Conservation (phyloP, 169 alveolate genomes). For the Plasmodium fragile region DNA sequence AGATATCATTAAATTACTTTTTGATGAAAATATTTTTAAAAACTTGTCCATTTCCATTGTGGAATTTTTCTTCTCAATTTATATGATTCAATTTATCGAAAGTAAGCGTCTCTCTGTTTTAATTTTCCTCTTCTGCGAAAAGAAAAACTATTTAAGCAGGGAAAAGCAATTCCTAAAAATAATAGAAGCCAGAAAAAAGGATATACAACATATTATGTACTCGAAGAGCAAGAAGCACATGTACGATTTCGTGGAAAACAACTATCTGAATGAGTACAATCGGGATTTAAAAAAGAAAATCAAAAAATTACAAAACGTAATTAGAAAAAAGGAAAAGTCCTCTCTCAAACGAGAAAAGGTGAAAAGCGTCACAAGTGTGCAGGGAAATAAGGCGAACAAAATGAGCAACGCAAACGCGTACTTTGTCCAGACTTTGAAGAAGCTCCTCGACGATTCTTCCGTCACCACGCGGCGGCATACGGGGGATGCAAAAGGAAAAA, state of each 20-base stretch:
- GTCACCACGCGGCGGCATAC: neutral
- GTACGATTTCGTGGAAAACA: conserved; percentile 43
- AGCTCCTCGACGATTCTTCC: conserved; percentile 10
- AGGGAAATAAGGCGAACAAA: neutral
- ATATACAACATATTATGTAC: conserved; percentile 15
- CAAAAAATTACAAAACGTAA: conserved; percentile 35
- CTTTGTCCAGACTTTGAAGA: conserved; percentile 34
- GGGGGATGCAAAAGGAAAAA: neutral
- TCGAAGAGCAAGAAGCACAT: neutral
- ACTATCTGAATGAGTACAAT: conserved; percentile 46
- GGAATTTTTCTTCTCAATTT: conserved; percentile 70
- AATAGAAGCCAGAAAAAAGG: conserved; percentile 26
- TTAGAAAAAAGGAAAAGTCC: conserved; percentile 18
- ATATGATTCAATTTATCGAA: conserved; percentile 76
- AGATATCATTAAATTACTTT: conserved; percentile 41
- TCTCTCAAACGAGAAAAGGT: conserved; percentile 3
- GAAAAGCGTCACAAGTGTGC: conserved; percentile 8
- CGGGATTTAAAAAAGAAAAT: conserved; percentile 32
- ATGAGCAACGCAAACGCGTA: conserved; percentile 24
- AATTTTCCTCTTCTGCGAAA: conserved; percentile 65
- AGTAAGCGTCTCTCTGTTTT: conserved; percentile 60
- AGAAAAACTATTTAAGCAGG: conserved; percentile 32
- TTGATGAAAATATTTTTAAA: conserved; percentile 64
- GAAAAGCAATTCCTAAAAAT: conserved; percentile 54
- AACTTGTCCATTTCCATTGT: conserved; percentile 61